A percentile compares a stretch with the other conserved stretches of the same genome.
These are phyloP conservation scores for Polyporus arcularius DNA, from an alignment of 768 basidiomycete genomes.

Conservation along the genomic window DNA sequence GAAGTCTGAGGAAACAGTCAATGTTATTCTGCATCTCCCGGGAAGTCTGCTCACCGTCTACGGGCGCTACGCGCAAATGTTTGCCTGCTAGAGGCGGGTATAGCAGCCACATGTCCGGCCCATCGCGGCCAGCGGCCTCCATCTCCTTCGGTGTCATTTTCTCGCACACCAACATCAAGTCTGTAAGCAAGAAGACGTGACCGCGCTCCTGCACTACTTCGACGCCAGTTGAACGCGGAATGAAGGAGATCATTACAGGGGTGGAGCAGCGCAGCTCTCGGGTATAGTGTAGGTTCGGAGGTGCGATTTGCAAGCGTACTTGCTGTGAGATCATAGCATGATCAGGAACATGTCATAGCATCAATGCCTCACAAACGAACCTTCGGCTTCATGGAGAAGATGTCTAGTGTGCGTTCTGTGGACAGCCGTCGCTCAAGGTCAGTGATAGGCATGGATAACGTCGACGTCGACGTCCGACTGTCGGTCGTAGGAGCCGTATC, in stretches of 20 bases:
- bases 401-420: conserved; percentile 80
- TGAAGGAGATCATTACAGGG: conserved; percentile 75
- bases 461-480: conserved; percentile 52
- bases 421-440: conserved; percentile 83
- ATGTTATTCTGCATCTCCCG: not conserved
- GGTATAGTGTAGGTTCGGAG: conserved; percentile 74
- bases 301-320: conserved; percentile 88
- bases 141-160: conserved; percentile 72
- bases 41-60: conserved; percentile 41
- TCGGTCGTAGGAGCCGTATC: conserved; percentile 59
- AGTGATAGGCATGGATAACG: conserved; percentile 57
- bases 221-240: conserved; percentile 70
- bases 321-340: conserved; percentile 48
- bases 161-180: conserved; percentile 90
- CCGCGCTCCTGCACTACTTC: conserved; percentile 77
- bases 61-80: conserved; percentile 73
- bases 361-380: conserved; percentile 42
- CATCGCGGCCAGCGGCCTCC: conserved; percentile 47
- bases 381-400: conserved; percentile 95
- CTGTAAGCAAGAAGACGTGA: conserved; percentile 87
- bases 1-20: conserved; percentile 49
- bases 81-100: conserved; percentile 97
- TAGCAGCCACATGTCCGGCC: conserved; percentile 86
- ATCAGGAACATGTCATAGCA: not conserved
- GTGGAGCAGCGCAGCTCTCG: conserved; percentile 74